Conservation (phyloP, 1,284 basidiomycete genomes). For the Pyrrhoderma lamaoense region DNA sequence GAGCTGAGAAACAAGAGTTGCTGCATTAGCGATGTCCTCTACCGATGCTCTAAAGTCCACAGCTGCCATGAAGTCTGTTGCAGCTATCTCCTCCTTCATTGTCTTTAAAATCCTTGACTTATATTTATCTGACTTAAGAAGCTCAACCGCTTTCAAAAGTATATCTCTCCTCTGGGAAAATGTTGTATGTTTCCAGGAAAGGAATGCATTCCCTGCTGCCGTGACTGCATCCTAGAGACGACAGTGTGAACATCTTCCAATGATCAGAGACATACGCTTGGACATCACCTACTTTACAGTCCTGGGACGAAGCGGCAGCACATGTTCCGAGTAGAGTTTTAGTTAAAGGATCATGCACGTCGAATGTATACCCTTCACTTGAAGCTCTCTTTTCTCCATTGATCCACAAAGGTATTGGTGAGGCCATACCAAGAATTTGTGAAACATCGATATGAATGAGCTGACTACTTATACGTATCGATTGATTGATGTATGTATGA, state of each 20-base stretch:
- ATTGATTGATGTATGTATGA: no score
- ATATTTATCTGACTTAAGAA: slow-evolving; percentile 37
- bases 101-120: slow-evolving; percentile 29
- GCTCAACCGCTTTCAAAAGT: slow-evolving; percentile 39
- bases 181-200: slow-evolving; percentile 38
- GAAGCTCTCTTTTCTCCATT: slow-evolving; percentile 31
- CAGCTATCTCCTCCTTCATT: slow-evolving; percentile 34
- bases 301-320: slow-evolving; percentile 38
- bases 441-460: not conserved
- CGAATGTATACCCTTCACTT: slow-evolving; percentile 35
- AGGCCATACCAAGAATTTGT: slow-evolving; percentile 4
- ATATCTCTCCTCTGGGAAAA: slow-evolving; percentile 34
- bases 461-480: not conserved
- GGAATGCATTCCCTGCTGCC: slow-evolving; percentile 40
- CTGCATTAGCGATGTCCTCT: slow-evolving; percentile 17
- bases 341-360: slow-evolving; percentile 39
- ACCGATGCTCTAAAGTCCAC: slow-evolving; percentile 20
- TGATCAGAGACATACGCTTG: not conserved
- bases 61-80: slow-evolving; percentile 23
- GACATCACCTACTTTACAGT: slow-evolving; percentile 29
- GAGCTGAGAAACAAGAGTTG: slow-evolving; percentile 21
- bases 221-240: slow-evolving; percentile 33
- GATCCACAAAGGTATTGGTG: slow-evolving; percentile 24
- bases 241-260: not conserved
- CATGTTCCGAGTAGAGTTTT: slow-evolving; percentile 34